Percentiles rank a stretch among this genome's conserved stretches.
phyloP scores from a whole-genome alignment of 331 rosid genomes.

The Quercus lobata region DNA sequence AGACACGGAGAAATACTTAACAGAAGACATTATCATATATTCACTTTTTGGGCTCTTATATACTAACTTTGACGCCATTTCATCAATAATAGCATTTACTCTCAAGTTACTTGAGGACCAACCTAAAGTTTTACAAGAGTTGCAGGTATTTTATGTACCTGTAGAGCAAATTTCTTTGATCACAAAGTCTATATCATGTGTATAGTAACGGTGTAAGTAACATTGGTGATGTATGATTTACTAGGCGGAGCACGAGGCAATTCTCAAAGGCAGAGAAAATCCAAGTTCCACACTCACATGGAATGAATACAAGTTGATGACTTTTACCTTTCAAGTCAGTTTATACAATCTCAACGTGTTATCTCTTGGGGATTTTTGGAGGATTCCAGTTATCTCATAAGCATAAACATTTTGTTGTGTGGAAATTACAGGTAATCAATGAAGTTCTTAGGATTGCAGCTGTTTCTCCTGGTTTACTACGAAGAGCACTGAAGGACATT shows the following conservation, averaged over 20 bases:
- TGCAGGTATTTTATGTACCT: slow-evolving; percentile 17
- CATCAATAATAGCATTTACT: slow-evolving; percentile 14
- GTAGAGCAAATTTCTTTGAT: too few relatives aligned
- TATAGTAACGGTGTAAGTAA: too few relatives aligned
- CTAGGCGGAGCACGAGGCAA: slow-evolving; percentile 42
- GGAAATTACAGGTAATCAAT: slow-evolving; percentile 15
- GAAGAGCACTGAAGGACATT: slow-evolving; percentile 15
- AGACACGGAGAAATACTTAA: not conserved
- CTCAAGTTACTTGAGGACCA: slow-evolving; percentile 26
- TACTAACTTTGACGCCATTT: slow-evolving; percentile 11
- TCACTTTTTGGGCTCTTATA: not conserved
- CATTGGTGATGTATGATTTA: too few relatives aligned
- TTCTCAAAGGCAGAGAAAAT: slow-evolving; percentile 10
- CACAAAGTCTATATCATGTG: not conserved
- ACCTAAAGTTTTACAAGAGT: slow-evolving; percentile 25
- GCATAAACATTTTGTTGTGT: not conserved
- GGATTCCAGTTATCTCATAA: too few relatives aligned
- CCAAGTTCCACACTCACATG: slow-evolving; percentile 20
- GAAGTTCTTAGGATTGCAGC: slow-evolving; percentile 27
- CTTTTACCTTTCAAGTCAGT: slow-evolving; percentile 21
- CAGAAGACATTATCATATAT: slow-evolving; percentile 16
- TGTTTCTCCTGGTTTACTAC: slow-evolving; percentile 14
- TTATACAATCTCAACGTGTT: not conserved
- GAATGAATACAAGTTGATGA: slow-evolving; percentile 33
- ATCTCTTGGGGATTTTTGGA: not conserved